These are phyloP conservation scores for Citrus australasica DNA, from an alignment of 345 rosid species.

Conservation along the genomic window DNA sequence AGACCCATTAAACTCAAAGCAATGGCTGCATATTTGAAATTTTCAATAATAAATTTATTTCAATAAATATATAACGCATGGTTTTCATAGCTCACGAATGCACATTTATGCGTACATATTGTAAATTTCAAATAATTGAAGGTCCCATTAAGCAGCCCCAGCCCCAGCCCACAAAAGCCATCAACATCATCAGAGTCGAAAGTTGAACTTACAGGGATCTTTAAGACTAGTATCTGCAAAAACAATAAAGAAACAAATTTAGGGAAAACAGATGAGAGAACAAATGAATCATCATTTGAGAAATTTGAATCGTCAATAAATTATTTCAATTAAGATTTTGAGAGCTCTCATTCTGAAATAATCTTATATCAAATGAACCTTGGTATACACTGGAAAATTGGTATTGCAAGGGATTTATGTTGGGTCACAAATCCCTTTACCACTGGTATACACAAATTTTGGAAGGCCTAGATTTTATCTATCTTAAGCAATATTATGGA, in stretches of 20 bases:
- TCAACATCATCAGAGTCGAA: constrained; percentile 8
- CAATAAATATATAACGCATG: no score
- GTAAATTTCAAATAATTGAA: no score
- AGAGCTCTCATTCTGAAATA: not conserved
- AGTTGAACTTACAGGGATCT: constrained; percentile 66
- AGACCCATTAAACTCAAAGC: constrained; percentile 28
- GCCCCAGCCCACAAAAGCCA: not conserved
- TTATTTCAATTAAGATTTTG: not conserved
- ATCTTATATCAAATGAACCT: not conserved
- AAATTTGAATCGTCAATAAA: not conserved
- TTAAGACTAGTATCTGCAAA: constrained; percentile 78
- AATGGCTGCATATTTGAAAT: constrained; percentile 20
- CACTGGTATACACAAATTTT: no score
- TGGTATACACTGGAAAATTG: not conserved
- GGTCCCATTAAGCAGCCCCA: no score
- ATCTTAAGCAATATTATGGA: no score
- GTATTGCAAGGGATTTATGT: not conserved
- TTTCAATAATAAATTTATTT: no score
- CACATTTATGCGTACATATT: no score
- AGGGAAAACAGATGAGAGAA: constrained; percentile 4
- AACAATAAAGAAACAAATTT: constrained; percentile 19
- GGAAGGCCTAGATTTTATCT: no score
- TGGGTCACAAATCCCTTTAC: no score
- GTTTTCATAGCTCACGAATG: no score
- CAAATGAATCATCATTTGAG: not conserved